Evolutionary conservation across 202 grass and related monocot species (phyloP).

Genomic region (Digitaria exilis): DNA sequence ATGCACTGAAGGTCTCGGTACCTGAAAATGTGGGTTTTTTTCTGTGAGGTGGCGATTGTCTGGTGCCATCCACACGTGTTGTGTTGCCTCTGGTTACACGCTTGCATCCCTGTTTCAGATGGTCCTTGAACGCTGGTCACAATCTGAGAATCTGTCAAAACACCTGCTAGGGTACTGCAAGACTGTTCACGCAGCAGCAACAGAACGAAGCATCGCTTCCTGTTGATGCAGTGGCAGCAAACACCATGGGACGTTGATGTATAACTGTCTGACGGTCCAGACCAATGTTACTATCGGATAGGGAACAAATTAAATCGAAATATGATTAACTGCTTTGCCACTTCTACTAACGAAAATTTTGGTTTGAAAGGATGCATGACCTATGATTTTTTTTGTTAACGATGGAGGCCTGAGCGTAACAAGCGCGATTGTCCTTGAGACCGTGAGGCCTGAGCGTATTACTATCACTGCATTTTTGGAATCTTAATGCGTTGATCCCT

Average conservation of each 20-base stretch:
- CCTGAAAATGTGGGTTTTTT: not conserved
- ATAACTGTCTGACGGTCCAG: not conserved
- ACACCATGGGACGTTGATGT: not conserved
- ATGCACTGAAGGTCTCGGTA: not conserved
- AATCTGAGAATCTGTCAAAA: constrained; percentile 3
- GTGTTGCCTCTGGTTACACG: not conserved
- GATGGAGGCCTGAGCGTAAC: not conserved
- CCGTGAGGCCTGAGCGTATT: not conserved
- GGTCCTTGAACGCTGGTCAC: not conserved
- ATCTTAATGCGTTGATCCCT: not conserved
- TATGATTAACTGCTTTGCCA: not conserved
- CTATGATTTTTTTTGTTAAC: not conserved
- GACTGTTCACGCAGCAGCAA: not conserved
- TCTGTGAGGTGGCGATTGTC: not conserved
- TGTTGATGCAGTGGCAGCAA: not conserved
- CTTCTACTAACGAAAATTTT: not conserved
- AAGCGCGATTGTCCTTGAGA: not conserved
- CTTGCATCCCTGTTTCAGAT: not conserved
- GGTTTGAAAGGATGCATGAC: not conserved
- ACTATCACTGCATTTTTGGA: not conserved
- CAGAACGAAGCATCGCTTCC: not conserved
- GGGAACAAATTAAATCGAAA: not conserved
- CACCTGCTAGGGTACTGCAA: not conserved
- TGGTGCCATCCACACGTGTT: not conserved
- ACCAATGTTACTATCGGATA: not conserved